Conservation (phyloP, 805 yeast genomes). For the Saccharomyces paradoxus region DNA sequence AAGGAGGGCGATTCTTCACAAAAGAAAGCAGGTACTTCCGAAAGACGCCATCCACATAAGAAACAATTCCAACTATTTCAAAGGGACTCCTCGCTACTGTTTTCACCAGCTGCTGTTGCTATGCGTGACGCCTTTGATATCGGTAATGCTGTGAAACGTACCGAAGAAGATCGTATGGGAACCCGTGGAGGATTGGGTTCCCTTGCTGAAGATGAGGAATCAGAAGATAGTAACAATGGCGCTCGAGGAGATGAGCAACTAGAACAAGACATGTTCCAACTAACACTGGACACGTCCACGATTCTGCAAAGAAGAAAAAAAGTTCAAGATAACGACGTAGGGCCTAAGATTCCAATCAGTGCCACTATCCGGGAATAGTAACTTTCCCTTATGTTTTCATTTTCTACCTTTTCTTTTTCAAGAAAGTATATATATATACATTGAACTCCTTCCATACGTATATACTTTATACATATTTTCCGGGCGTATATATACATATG, state of each 20-base stretch:
- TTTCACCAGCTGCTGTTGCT: constrained; percentile 70
- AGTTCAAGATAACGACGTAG: constrained; percentile 6
- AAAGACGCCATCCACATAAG: constrained; percentile 11
- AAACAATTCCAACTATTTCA: constrained; percentile 4
- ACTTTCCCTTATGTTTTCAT: neutral
- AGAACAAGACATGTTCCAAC: constrained; percentile 29
- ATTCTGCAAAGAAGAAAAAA: constrained; percentile 36
- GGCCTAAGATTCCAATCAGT: neutral
- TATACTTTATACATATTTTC: neutral
- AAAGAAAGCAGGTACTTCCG: constrained; percentile 6
- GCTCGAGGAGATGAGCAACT: constrained; percentile 6
- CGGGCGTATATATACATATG: neutral
- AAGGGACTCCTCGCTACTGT: constrained; percentile 27
- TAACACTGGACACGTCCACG: constrained; percentile 33
- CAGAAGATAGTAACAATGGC: constrained; percentile 11
- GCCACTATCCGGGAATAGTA: neutral
- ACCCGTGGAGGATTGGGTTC: neutral
- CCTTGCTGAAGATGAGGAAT: constrained; percentile 18
- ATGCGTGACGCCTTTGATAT: constrained; percentile 82
- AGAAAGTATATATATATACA: neutral
- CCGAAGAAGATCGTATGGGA: constrained; percentile 48
- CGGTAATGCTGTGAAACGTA: constrained; percentile 76
- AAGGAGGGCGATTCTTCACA: constrained; percentile 3
- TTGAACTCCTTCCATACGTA: neutral
- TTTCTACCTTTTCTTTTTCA: neutral